A percentile compares a stretch with the other conserved stretches of the same genome.
phyloP scores from a whole-genome alignment of 1,139 yeast species.

The Pneumocystis murina region DNA sequence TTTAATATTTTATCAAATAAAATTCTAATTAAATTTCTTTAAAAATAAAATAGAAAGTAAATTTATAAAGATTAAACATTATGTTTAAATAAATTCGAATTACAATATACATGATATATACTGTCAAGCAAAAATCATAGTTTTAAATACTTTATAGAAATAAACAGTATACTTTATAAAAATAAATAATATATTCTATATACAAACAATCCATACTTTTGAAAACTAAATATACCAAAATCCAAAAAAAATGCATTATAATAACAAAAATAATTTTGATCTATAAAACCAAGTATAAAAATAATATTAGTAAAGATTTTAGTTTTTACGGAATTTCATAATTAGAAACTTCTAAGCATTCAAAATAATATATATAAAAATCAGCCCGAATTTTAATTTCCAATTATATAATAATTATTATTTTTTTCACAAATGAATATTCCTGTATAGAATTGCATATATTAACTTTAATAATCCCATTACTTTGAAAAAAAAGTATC shows the following conservation, averaged over 20 bases:
- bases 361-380: background rate
- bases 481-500: background rate
- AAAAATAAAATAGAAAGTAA: background rate
- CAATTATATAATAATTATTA: background rate
- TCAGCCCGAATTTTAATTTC: background rate
- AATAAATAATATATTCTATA: background rate
- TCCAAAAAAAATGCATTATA: background rate
- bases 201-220: background rate
- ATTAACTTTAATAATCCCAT: background rate
- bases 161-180: background rate
- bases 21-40: too few species aligned
- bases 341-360: background rate
- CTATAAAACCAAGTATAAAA: background rate
- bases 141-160: background rate
- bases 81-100: background rate
- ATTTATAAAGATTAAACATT: background rate
- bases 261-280: background rate
- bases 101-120: background rate
- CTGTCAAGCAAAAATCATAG: background rate
- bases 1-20: too few species aligned
- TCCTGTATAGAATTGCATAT: background rate
- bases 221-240: background rate
- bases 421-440: background rate
- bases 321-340: background rate
- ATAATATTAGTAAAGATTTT: background rate